Base-by-base conservation (phyloP, 257 asterid species). In the Osmanthus fragrans region DNA sequence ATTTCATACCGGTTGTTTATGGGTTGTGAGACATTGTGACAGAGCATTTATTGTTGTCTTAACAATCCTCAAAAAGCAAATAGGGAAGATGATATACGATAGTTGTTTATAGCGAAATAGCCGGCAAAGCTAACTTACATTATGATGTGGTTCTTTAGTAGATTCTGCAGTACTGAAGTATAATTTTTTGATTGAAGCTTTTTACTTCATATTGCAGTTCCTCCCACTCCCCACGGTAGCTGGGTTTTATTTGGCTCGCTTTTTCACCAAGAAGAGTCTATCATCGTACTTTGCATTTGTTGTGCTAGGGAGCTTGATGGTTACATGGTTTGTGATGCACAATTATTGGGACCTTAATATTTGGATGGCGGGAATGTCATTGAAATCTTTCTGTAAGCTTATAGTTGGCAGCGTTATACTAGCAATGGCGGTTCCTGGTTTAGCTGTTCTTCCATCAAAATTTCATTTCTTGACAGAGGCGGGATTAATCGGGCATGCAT, bases 351-450 rank as follows among this genome's bases (percentile, higher is more conserved):
- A 89, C 83, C 96, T 96, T 49, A 96, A 93, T 80, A 96, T 96
- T 82, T 96, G 99, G 99, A 89, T 93, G 86, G 96, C 99, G 21
- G 99, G 98, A 86, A 93, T 96, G 98, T 90, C 99, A 75, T 81
- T 96, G 82, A 93, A 89, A 84, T 90, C 98, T 75, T 96, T 96
- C 79, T 96, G 98, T 82, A 96, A 96, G 95, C 96, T 93, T 72
- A 90, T 93, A 83, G 94, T 93, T 89, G 97, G 92, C 64, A 85
- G 91, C 84, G 98, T 85, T 75, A 88, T 93, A 86, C 90, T 96
- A 83, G 97, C 98, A 36, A 89, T 96, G 97, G 72, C 90, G 54
- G 80, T 96, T 89, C 99, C 99, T 76, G 99, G 99, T 84, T 89
- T 96, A 77, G 96, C 97, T 80, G 87, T 89, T 82, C 94, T 96